Evolutionary conservation across 2,329 filamentous ascomycete species (phyloP).

Genomic region (Trichoderma brevicompactum): DNA sequence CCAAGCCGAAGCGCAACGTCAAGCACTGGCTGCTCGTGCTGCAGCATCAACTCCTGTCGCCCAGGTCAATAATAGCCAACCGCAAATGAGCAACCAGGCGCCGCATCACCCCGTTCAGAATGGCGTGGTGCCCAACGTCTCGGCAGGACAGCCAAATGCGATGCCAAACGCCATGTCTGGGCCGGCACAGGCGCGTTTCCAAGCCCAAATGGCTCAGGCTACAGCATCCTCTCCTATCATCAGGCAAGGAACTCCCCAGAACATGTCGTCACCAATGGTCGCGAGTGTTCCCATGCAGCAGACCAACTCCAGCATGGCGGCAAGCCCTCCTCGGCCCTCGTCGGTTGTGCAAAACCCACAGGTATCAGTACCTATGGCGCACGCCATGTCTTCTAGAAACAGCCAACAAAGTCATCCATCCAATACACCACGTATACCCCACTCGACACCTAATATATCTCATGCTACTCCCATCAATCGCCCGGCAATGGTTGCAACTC

Average conservation of each 20-base stretch:
- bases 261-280: constrained; percentile 69
- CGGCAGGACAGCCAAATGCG: constrained; percentile 38
- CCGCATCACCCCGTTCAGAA: constrained; percentile 46
- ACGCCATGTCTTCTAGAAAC: constrained; percentile 65
- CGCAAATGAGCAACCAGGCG: constrained; percentile 36
- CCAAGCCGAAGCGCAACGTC: constrained; percentile 45
- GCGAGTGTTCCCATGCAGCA: constrained; percentile 65
- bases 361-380: constrained; percentile 63
- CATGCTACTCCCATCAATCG: constrained; percentile 64
- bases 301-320: constrained; percentile 69
- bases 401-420: constrained; percentile 69
- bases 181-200: constrained; percentile 52
- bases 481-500: constrained; percentile 58
- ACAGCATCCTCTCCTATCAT: constrained; percentile 70
- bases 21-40: constrained; percentile 40
- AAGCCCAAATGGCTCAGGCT: constrained; percentile 62
- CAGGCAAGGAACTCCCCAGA: constrained; percentile 66
- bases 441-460: constrained; percentile 63
- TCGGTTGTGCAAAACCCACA: constrained; percentile 66
- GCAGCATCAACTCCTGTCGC: constrained; percentile 35
- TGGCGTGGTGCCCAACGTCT: constrained; percentile 41
- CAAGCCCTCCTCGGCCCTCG: constrained; percentile 67
- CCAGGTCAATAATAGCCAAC: constrained; percentile 36
- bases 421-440: constrained; percentile 65
- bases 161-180: constrained; percentile 47